Evolutionary conservation across 345 rosid genomes (phyloP).

Genomic region (Citrus trifoliata): DNA sequence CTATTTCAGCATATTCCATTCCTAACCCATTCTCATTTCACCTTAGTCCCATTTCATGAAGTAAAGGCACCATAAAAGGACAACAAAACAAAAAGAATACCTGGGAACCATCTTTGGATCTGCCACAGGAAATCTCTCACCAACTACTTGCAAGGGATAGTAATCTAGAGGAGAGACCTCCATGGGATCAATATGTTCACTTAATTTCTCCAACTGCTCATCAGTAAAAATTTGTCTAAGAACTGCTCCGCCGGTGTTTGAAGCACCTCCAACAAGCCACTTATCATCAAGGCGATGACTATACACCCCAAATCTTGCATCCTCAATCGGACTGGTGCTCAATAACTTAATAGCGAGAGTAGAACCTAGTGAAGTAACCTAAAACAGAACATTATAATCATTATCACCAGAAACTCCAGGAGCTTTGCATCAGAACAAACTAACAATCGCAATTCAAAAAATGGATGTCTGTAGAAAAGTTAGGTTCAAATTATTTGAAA

Average conservation of each 20-base stretch:
- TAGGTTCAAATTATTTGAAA: not conserved
- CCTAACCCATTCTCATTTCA: no score
- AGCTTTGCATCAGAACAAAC: not conserved
- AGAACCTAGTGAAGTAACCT: constrained; percentile 95
- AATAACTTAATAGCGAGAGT: constrained; percentile 87
- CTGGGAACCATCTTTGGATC: constrained; percentile 84
- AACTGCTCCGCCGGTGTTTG: constrained; percentile 96
- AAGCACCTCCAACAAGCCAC: constrained; percentile 99
- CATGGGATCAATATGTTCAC: constrained; percentile 62
- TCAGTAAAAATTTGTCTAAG: constrained; percentile 78
- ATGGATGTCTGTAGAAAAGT: not conserved
- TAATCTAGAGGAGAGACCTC: constrained; percentile 71
- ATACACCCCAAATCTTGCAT: constrained; percentile 89
- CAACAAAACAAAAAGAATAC: constrained; percentile 21
- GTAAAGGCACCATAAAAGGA: not conserved
- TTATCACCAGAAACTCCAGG: not conserved
- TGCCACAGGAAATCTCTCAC: constrained; percentile 88
- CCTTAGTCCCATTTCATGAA: no score
- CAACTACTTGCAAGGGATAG: constrained; percentile 68
- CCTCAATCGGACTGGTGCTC: constrained; percentile 78
- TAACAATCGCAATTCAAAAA: not conserved
- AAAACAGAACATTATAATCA: not conserved
- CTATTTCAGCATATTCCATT: no score
- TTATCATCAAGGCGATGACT: constrained; percentile 93
- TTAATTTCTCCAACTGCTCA: constrained; percentile 60